Evolutionary conservation across 2,329 filamentous ascomycete species (phyloP).

Genomic region (Zymoseptoria brevis): DNA sequence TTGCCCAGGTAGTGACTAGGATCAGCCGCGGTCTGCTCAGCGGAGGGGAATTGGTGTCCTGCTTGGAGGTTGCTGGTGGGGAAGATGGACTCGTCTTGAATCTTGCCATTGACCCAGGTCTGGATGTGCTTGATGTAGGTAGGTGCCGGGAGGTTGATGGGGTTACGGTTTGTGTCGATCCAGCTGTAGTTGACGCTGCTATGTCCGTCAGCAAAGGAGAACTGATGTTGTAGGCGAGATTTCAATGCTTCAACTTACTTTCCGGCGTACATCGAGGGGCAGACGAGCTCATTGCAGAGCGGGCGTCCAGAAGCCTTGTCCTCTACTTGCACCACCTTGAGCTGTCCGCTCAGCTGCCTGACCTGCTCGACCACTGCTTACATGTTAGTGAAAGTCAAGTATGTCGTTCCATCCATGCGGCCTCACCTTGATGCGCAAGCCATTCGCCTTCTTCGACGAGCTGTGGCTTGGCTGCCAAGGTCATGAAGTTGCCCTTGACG

Average conservation of each 20-base stretch:
- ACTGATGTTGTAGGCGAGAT: background rate
- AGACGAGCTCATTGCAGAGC: conserved; percentile 76
- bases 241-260: conserved; percentile 60
- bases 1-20: conserved; percentile 76
- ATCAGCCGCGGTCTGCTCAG: conserved; percentile 38
- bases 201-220: background rate
- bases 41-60: conserved; percentile 47
- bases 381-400: background rate
- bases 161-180: conserved; percentile 79
- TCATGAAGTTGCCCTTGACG: conserved; percentile 97
- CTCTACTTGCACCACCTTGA: conserved; percentile 69
- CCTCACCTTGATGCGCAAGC: conserved; percentile 84
- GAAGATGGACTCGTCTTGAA: conserved; percentile 82
- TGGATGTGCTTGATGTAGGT: conserved; percentile 95
- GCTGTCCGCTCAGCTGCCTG: conserved; percentile 79
- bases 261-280: conserved; percentile 90
- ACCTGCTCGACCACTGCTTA: conserved; percentile 80
- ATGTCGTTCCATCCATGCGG: background rate
- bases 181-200: conserved; percentile 90
- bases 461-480: conserved; percentile 82
- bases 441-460: conserved; percentile 92
- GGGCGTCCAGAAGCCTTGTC: conserved; percentile 65
- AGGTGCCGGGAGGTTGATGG: conserved; percentile 82
- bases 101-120: conserved; percentile 94
- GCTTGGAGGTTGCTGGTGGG: conserved; percentile 73